Conservation (phyloP, 108 stramenopile species). For the Pelagomonas calceolata region DNA sequence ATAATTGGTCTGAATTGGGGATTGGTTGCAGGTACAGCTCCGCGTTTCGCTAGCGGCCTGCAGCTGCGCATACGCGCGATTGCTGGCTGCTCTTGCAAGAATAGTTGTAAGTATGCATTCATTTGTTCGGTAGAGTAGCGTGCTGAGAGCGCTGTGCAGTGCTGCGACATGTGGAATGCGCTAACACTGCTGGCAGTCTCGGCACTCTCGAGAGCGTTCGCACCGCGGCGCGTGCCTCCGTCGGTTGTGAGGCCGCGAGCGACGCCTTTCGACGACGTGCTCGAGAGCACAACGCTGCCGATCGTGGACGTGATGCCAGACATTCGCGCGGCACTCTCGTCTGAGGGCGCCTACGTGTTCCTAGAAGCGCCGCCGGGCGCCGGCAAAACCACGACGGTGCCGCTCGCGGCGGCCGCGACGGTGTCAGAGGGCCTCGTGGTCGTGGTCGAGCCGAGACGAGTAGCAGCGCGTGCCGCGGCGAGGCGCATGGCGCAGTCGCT, state of each 20-base stretch:
- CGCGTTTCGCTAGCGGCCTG: neutral
- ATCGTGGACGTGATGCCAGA: constrained; percentile 1
- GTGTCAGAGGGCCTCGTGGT: constrained; percentile 14
- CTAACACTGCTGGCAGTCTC: too few species aligned
- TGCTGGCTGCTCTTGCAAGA: too few species aligned
- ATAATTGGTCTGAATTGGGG: neutral
- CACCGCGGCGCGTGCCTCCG: too few species aligned
- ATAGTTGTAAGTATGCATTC: too few species aligned
- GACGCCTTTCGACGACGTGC: too few species aligned
- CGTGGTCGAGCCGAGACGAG: constrained; percentile 50
- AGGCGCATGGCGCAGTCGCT: constrained; percentile 38
- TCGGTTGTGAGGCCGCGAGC: too few species aligned
- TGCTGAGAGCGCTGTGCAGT: too few species aligned
- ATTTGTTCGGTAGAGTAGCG: too few species aligned
- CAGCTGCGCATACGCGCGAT: neutral
- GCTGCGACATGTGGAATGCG: too few species aligned
- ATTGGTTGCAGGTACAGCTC: neutral
- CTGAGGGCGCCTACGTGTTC: constrained; percentile 24
- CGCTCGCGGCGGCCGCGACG: constrained; percentile 17
- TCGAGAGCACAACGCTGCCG: neutral
- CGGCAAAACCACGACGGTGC: constrained; percentile 55
- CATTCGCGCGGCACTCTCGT: neutral
- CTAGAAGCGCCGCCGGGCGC: constrained; percentile 56
- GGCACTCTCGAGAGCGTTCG: too few species aligned
- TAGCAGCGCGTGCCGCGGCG: constrained; percentile 54